Evolutionary conservation across 2,329 filamentous ascomycete species (phyloP).

Genomic region (Fusarium newnesense): DNA sequence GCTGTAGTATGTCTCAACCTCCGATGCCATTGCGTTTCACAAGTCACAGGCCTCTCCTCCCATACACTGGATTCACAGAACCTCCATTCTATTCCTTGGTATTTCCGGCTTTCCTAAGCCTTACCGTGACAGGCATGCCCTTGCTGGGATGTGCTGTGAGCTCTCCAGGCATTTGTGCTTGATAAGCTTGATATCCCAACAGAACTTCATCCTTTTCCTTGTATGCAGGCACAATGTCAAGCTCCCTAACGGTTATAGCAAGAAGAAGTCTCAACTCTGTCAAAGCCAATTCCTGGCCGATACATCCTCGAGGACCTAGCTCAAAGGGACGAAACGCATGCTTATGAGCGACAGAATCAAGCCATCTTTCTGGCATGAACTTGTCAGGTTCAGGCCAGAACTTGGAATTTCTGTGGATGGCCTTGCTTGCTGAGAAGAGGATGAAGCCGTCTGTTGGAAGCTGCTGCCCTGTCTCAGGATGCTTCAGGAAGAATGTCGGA

Average conservation of each 20-base stretch:
- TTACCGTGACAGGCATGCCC: not conserved
- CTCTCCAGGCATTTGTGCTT: not conserved
- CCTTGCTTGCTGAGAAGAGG: slow-evolving; percentile 3
- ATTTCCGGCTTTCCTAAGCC: not conserved
- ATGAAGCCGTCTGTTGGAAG: slow-evolving; percentile 4
- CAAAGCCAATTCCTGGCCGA: slow-evolving; percentile 9
- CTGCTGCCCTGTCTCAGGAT: not conserved
- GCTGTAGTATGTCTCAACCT: no score
- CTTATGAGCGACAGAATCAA: not conserved
- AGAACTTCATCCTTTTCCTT: not conserved
- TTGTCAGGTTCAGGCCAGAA: not conserved
- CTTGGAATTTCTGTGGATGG: not conserved
- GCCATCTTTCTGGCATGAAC: not conserved
- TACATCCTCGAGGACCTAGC: not conserved
- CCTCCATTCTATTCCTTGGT: not conserved
- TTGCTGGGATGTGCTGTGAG: slow-evolving; percentile 3
- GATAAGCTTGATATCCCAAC: not conserved
- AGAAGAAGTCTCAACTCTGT: slow-evolving; percentile 1
- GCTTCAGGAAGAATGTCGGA: not conserved
- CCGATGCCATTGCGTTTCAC: no score
- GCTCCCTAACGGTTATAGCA: not conserved
- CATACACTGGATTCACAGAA: not conserved
- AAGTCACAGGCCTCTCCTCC: not conserved
- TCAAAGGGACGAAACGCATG: slow-evolving; percentile 7
- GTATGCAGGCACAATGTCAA: slow-evolving; percentile 1